Conservation (phyloP, 495 filamentous ascomycete genomes). For the Aspergillus saccharolyticus region DNA sequence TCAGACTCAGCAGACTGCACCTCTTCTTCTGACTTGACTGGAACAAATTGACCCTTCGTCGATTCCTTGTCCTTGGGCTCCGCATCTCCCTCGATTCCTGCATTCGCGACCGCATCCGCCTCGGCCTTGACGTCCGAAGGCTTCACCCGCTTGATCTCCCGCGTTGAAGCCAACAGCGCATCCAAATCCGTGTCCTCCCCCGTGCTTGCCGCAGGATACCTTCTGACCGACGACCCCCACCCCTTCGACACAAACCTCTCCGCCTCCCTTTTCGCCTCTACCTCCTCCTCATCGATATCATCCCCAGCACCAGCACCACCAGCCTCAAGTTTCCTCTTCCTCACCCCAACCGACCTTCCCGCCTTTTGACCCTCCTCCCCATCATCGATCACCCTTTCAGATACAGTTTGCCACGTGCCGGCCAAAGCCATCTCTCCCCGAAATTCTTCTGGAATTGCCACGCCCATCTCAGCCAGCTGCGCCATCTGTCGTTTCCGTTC, state of each 20-base stretch:
- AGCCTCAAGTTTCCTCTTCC: conserved; percentile 58
- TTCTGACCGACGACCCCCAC: conserved; percentile 69
- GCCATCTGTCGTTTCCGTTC: conserved; percentile 81
- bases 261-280: conserved; percentile 58
- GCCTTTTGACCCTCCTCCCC: conserved; percentile 32
- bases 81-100: not conserved
- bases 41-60: not conserved
- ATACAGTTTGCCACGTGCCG: conserved; percentile 82
- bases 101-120: not conserved
- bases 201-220: conserved; percentile 49
- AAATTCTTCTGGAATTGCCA: conserved; percentile 77
- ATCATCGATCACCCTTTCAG: conserved; percentile 43
- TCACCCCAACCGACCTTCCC: conserved; percentile 44
- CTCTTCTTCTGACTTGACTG: conserved; percentile 7
- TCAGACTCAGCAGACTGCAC: conserved; percentile 20
- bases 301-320: conserved; percentile 14
- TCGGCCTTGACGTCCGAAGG: conserved; percentile 15
- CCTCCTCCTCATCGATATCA: conserved; percentile 51
- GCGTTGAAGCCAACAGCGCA: conserved; percentile 55
- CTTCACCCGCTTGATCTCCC: conserved; percentile 42
- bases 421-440: conserved; percentile 76
- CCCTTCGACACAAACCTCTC: conserved; percentile 58
- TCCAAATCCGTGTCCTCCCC: conserved; percentile 61
- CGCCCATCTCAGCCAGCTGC: conserved; percentile 82
- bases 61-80: conserved; percentile 1